Evolutionary conservation across 2,329 filamentous ascomycete genomes (phyloP).

Genomic region (Fusarium subtropicale): DNA sequence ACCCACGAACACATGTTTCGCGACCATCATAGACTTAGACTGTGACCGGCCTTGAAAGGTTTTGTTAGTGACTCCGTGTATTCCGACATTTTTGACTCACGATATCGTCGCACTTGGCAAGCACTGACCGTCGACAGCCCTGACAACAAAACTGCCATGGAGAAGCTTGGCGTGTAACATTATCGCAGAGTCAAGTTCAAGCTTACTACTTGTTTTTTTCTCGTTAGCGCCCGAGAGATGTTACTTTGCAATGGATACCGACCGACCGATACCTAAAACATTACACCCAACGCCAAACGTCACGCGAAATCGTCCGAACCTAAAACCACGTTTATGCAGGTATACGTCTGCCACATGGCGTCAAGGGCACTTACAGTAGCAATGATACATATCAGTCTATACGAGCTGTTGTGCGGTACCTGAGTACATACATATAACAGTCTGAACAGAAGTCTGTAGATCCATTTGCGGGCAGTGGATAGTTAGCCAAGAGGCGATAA

Average conservation of each 20-base stretch:
- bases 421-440: neutral
- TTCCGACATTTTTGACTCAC: constrained; percentile 11
- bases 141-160: neutral
- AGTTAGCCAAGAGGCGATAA: neutral
- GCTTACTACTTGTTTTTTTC: neutral
- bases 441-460: neutral
- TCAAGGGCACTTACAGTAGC: constrained; percentile 11
- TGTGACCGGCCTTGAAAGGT: neutral
- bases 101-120: neutral
- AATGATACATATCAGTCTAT: neutral
- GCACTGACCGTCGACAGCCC: neutral
- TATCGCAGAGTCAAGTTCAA: constrained; percentile 16
- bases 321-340: constrained; percentile 20
- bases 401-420: constrained; percentile 15
- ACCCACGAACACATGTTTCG: constrained; percentile 16
- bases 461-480: neutral
- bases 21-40: neutral
- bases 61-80: constrained; percentile 8
- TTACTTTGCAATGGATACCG: constrained; percentile 1
- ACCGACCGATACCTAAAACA: neutral
- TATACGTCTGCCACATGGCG: constrained; percentile 41
- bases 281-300: constrained; percentile 1
- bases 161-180: neutral
- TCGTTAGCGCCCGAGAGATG: constrained; percentile 1
- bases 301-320: constrained; percentile 25